Evolutionary conservation across 2,329 filamentous ascomycete genomes (phyloP), one percentile per base, ranked within the genome.

Genomic region (Diplodia mutila): DNA sequence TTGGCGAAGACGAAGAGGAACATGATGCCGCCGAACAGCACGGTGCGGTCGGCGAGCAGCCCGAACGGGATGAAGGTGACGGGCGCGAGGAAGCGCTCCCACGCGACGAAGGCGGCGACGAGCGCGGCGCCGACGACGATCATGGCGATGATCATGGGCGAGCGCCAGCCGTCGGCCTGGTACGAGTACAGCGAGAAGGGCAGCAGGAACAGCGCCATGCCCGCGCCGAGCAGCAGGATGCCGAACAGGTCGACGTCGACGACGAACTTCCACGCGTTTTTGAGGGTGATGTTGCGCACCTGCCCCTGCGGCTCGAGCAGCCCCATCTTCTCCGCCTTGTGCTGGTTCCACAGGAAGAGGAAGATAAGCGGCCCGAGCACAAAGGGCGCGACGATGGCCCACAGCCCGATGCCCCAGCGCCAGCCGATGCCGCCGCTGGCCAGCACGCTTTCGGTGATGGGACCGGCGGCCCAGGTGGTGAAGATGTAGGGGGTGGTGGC

Each of bases 371-470:
- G 90, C 4, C 87, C 71, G 39, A 85, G 85, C n/a, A 90, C 83
- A 52, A 85, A 77, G 1, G 89, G 89, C 4, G 88, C 81, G 67
- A 92, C 80, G 70, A 93, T 89, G 52, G 86, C 81, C 75, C 90
- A 91, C 72, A 85, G 82, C 25, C 89, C 90, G 72, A 89, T 91
- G 1, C 83, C 88, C 90, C 90, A 92, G 53, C 86, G 84, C 85
- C 86, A 91, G 7, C 84, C 80, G 2, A 85, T 82, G 0, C 83
- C 78, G 39, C 23, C 23, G 1, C 18, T 23, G 34, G 88, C 80
- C 55, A 89, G 83, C 1, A 81, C 81, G 18, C 70, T 65, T 1
- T 71, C 61, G 32, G 76, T 72, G 1, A 74, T 73, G 29, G 71
- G 73, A 4, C 74, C 74, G 53, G 73, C 75, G 6, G 76, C 63